Percentiles rank a stretch among this genome's conserved stretches.
phyloP scores from a whole-genome alignment of 495 filamentous ascomycete genomes.

The Penicillium tannophilum region DNA sequence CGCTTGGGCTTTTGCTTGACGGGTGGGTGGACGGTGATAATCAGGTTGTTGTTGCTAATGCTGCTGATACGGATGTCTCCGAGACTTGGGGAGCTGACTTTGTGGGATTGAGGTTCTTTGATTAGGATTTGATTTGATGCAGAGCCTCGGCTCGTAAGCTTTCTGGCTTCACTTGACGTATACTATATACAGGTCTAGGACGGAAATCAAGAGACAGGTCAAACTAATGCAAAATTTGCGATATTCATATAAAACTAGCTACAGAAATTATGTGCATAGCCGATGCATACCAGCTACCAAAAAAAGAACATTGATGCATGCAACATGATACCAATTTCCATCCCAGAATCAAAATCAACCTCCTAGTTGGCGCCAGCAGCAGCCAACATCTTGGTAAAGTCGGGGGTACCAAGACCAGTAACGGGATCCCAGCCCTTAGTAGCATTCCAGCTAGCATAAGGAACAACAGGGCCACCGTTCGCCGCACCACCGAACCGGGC shows the following conservation, averaged over 20 bases:
- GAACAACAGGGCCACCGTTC: conserved; percentile 41
- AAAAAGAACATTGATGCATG: background rate
- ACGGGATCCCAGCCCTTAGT: conserved; percentile 64
- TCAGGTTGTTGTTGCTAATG: conserved; percentile 44
- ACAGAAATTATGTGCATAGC: background rate
- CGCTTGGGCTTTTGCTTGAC: conserved; percentile 42
- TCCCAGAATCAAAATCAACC: background rate
- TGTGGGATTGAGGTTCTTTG: conserved; percentile 33
- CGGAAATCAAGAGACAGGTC: too few relatives aligned
- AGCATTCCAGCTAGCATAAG: conserved; percentile 52
- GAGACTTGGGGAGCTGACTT: conserved; percentile 44
- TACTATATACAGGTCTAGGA: too few relatives aligned
- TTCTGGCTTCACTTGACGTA: too few relatives aligned
- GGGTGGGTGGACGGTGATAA: conserved; percentile 48
- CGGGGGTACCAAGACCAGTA: conserved; percentile 59
- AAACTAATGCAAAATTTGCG: too few relatives aligned
- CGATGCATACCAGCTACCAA: background rate
- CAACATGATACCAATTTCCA: background rate
- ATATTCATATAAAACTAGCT: background rate
- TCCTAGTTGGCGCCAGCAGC: conserved; percentile 21
- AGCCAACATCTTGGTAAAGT: conserved; percentile 43
- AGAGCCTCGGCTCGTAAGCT: too few relatives aligned
- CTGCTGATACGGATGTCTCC: conserved; percentile 27
- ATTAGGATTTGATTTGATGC: conserved; percentile 5
- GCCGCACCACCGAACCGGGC: conserved; percentile 40